A percentile compares a stretch with the other conserved stretches of the same genome.
These are phyloP conservation scores for Bidens hawaiensis DNA, from an alignment of 140 eudicot species.

Conservation along the genomic window DNA sequence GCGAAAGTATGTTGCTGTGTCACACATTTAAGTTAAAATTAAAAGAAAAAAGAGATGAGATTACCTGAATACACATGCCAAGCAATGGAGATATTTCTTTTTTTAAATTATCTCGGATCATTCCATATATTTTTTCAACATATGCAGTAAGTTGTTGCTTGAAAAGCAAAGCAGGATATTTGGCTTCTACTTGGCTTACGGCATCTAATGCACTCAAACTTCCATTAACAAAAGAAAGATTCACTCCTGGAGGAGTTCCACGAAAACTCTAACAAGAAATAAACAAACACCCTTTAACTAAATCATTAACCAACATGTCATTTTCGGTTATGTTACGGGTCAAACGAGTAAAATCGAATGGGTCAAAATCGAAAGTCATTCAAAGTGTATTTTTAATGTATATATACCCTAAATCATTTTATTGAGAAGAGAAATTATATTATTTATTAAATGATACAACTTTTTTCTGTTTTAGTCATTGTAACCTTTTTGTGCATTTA, in stretches of 20 bases:
- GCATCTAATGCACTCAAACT: conserved; percentile 60
- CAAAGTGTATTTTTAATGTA: not conserved
- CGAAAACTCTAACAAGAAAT: conserved; percentile 69
- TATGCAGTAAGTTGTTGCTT: conserved; percentile 98
- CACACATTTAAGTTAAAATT: not conserved
- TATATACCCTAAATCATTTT: conserved; percentile 9
- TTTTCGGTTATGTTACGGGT: not conserved
- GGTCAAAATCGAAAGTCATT: not conserved
- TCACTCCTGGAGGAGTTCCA: conserved; percentile 81
- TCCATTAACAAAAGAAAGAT: conserved; percentile 57
- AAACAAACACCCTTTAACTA: conserved; percentile 3
- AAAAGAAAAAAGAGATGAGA: not conserved
- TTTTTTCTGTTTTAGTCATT: no score
- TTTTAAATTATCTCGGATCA: conserved; percentile 89
- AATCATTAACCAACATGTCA: not conserved
- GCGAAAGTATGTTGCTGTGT: no score
- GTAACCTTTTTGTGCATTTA: not conserved
- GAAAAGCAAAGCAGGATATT: conserved; percentile 92
- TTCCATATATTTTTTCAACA: conserved; percentile 91
- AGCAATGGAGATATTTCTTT: conserved; percentile 95
- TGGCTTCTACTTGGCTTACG: conserved; percentile 95
- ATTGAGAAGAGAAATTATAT: not conserved
- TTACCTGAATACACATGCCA: conserved; percentile 95
- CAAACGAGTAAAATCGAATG: not conserved
- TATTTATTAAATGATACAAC: not conserved